Conservation (phyloP, 371 early-diverging fungal genomes). For the Actinomortierella ambigua region DNA sequence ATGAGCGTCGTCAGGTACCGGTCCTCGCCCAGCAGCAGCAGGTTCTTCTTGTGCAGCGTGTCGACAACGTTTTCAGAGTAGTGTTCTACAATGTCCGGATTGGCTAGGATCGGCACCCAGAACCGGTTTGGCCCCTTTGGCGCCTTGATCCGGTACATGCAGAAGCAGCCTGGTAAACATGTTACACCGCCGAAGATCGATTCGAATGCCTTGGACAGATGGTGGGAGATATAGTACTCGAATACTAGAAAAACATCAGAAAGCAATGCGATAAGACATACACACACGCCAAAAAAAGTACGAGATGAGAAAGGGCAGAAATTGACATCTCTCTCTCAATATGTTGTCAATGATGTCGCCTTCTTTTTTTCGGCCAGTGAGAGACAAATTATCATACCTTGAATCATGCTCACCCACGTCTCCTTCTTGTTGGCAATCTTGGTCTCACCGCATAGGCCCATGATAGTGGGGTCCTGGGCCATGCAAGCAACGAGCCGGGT, state of each 20-base stretch:
- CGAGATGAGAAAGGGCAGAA: too few species aligned
- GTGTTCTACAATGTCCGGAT: conserved; percentile 87
- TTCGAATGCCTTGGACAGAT: conserved; percentile 92
- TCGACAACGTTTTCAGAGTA: conserved; percentile 95
- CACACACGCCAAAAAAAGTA: too few species aligned
- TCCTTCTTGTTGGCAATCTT: conserved; percentile 77
- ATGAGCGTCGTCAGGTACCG: conserved; percentile 98
- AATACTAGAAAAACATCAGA: conserved; percentile 67
- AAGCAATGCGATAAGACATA: conserved; percentile 19
- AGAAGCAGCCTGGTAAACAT: conserved; percentile 96
- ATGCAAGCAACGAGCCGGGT: conserved; percentile 75
- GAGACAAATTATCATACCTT: conserved; percentile 52
- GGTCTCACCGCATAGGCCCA: conserved; percentile 88
- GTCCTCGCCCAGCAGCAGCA: conserved; percentile 98
- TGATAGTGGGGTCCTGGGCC: conserved; percentile 77
- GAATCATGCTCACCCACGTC: conserved; percentile 91
- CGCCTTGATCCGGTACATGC: conserved; percentile 88
- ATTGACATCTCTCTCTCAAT: too few species aligned
- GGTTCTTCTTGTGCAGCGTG: conserved; percentile 98
- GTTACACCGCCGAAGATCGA: conserved; percentile 95
- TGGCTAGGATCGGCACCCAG: conserved; percentile 86
- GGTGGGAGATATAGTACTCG: conserved; percentile 96
- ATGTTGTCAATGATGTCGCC: too few species aligned
- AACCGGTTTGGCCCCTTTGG: conserved; percentile 68
- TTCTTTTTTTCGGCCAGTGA: background rate